Conservation (phyloP, 192 early-diverging fungal species). For the Rhizophagus prolifer region DNA sequence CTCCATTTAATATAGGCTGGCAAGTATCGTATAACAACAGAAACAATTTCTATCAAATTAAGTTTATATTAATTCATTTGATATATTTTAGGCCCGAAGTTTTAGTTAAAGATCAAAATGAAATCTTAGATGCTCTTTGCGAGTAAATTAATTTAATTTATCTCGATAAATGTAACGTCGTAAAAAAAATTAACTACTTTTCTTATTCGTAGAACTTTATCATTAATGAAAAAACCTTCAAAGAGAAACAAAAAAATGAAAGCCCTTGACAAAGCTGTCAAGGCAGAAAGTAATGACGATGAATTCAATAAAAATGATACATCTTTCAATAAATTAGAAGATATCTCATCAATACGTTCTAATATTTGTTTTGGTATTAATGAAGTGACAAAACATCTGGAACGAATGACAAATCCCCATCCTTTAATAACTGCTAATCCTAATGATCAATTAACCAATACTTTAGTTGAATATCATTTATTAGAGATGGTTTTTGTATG, state of each 20-base stretch:
- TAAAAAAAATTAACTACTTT: not conserved
- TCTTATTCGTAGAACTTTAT: not conserved
- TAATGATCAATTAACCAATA: not conserved
- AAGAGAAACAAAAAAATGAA: not conserved
- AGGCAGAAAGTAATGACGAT: not conserved
- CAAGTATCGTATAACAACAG: not conserved
- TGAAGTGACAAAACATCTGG: constrained; percentile 22
- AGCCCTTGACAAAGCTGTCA: not conserved
- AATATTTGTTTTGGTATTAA: constrained; percentile 20
- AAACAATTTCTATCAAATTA: no score
- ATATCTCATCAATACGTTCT: not conserved
- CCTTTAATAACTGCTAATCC: not conserved
- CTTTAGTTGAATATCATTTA: not conserved
- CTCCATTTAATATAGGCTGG: constrained; percentile 22
- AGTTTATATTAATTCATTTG: not conserved
- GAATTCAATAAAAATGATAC: not conserved
- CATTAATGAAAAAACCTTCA: not conserved
- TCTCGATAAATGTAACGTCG: no score
- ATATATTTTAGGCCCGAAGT: constrained; percentile 12
- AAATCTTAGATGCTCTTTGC: constrained; percentile 21
- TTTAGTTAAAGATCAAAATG: constrained; percentile 1
- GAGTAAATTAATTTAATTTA: constrained; percentile 4
- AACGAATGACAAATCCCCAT: constrained; percentile 4
- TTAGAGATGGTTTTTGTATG: constrained; percentile 24
- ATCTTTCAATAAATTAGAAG: not conserved